These are phyloP conservation scores for Myrmaecium sp. DNA, from an alignment of 2,329 filamentous ascomycete species.

Conservation along the genomic window DNA sequence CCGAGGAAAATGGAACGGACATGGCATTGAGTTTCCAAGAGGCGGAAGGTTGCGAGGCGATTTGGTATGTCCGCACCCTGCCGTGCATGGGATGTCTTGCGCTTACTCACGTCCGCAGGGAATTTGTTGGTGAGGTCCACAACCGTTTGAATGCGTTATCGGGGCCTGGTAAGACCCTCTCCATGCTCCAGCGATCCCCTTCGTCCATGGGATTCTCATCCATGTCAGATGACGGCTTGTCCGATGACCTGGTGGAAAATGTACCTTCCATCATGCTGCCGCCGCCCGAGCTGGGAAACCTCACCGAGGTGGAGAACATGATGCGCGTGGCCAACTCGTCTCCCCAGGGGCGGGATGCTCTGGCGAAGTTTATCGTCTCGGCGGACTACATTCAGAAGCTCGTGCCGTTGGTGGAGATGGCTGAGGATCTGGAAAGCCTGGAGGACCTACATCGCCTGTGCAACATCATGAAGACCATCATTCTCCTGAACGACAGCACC, in stretches of 20 bases:
- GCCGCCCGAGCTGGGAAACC: slow-evolving; percentile 60
- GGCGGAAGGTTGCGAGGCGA: slow-evolving; percentile 77
- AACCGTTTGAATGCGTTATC: slow-evolving; percentile 49
- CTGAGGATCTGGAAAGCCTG: slow-evolving; percentile 80
- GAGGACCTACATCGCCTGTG: slow-evolving; percentile 78
- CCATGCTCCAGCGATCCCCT: slow-evolving; percentile 2
- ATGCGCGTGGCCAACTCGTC: slow-evolving; percentile 67
- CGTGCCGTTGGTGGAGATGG: slow-evolving; percentile 69
- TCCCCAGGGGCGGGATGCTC: slow-evolving; percentile 60
- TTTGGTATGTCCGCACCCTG: slow-evolving; percentile 77
- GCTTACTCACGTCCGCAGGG: slow-evolving; percentile 38
- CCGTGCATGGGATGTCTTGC: slow-evolving; percentile 1
- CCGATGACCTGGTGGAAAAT: slow-evolving; percentile 69
- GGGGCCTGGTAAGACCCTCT: slow-evolving; percentile 38
- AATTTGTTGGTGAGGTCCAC: slow-evolving; percentile 79
- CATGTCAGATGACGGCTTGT: slow-evolving; percentile 60
- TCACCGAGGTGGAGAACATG: slow-evolving; percentile 67
- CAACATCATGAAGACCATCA: slow-evolving; percentile 95
- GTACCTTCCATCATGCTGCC: slow-evolving; percentile 59
- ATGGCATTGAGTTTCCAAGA: slow-evolving; percentile 99
- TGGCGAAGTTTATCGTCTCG: slow-evolving; percentile 71
- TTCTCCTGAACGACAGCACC: slow-evolving; percentile 81
- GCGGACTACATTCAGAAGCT: slow-evolving; percentile 81
- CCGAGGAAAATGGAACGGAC: slow-evolving; percentile 74
- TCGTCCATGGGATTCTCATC: background rate